Evolutionary conservation across 1,284 basidiomycete genomes (phyloP).

Genomic region (Coniophora puteana): DNA sequence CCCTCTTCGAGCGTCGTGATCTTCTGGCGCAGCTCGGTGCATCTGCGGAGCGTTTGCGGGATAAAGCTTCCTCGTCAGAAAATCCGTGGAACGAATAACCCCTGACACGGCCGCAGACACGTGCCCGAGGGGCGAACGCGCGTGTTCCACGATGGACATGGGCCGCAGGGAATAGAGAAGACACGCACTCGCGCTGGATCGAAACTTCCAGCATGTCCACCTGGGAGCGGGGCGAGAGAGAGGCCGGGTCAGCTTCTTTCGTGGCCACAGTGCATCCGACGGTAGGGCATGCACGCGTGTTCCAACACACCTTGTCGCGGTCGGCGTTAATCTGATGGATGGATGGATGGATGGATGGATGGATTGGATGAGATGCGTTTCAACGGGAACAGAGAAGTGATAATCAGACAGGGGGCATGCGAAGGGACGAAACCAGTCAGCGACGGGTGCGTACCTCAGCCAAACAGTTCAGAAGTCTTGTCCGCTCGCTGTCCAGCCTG

Average conservation of each 20-base stretch:
- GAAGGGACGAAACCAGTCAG: too few relatives aligned
- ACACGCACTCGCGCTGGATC: slow-evolving; percentile 58
- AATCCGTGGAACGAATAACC: too few relatives aligned
- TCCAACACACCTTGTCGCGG: slow-evolving; percentile 63
- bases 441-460: slow-evolving; percentile 53
- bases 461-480: slow-evolving; percentile 58
- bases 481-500: slow-evolving; percentile 72
- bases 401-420: too few relatives aligned
- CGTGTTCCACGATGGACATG: slow-evolving; percentile 6
- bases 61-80: too few relatives aligned
- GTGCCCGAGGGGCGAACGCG: not conserved
- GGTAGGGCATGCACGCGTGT: not conserved
- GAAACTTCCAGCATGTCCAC: slow-evolving; percentile 49
- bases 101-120: slow-evolving; percentile 12
- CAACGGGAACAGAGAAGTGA: slow-evolving; percentile 1
- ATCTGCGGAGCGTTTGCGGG: slow-evolving; percentile 48
- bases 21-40: slow-evolving; percentile 56
- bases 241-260: slow-evolving; percentile 3
- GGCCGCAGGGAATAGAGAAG: slow-evolving; percentile 1
- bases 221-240: slow-evolving; percentile 29
- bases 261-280: slow-evolving; percentile 1
- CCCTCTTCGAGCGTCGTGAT: slow-evolving; percentile 66
- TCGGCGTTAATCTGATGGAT: slow-evolving; percentile 66
- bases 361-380: slow-evolving; percentile 10
- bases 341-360: slow-evolving; percentile 4